Conservation (phyloP, 2,329 filamentous ascomycete genomes). For the Escovopsis sp. region DNA sequence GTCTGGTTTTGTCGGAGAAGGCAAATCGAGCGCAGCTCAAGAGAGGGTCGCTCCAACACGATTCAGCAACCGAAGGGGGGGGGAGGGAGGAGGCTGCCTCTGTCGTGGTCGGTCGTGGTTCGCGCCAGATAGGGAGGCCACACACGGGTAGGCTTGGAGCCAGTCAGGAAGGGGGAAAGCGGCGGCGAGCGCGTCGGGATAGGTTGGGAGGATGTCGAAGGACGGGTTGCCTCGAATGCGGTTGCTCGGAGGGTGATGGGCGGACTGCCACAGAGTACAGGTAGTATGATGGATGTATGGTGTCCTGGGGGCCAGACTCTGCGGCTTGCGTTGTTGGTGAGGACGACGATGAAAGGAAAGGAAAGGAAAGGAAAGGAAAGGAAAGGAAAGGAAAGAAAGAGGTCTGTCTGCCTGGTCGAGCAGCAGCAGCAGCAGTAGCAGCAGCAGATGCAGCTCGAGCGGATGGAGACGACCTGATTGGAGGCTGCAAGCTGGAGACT, state of each 20-base stretch:
- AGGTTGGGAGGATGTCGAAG: background rate
- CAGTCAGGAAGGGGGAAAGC: background rate
- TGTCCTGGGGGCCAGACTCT: too few species aligned
- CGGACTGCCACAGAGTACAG: background rate
- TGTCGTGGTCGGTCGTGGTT: constrained; percentile 1
- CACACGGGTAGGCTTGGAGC: background rate
- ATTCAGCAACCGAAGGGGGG: background rate
- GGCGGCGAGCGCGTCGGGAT: background rate
- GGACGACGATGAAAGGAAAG: background rate
- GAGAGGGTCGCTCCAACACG: background rate
- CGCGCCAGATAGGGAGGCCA: background rate
- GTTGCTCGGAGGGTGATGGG: background rate
- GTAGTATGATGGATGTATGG: background rate
- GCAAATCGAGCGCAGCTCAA: background rate
- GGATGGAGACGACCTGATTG: background rate
- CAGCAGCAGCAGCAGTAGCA: background rate
- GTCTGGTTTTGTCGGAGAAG: background rate
- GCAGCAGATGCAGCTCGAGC: background rate
- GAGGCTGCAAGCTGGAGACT: too few species aligned
- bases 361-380: background rate
- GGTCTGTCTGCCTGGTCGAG: background rate
- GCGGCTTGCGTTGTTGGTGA: background rate
- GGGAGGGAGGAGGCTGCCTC: background rate
- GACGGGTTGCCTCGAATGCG: background rate
- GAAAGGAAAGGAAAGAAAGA: background rate